These are phyloP conservation scores for Tripterygium wilfordii DNA, from an alignment of 177 flowering plant species.

Conservation along the genomic window DNA sequence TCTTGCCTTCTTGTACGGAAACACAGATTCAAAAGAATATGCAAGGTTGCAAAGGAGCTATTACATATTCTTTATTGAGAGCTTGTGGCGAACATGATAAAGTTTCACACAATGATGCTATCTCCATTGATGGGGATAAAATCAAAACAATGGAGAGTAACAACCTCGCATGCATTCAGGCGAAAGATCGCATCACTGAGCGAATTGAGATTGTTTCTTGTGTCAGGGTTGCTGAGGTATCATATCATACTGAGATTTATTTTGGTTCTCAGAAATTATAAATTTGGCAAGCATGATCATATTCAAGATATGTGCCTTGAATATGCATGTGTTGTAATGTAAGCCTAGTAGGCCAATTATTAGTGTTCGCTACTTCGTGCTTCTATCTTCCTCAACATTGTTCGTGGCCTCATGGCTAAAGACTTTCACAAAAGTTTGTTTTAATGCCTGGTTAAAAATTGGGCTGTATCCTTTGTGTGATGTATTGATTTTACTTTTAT, in stretches of 20 bases:
- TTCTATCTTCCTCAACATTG: too few relatives aligned
- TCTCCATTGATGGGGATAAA: constrained; percentile 56
- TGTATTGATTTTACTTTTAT: too few relatives aligned
- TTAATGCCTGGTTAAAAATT: too few relatives aligned
- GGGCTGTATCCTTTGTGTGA: too few relatives aligned
- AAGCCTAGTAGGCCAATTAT: too few relatives aligned
- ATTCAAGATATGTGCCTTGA: too few relatives aligned
- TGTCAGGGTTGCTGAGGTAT: constrained; percentile 83
- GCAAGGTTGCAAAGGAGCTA: constrained; percentile 40
- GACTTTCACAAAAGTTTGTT: too few relatives aligned
- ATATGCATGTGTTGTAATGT: too few relatives aligned
- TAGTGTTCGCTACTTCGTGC: too few relatives aligned
- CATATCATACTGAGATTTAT: not conserved
- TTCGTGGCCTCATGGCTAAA: too few relatives aligned
- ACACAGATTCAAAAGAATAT: constrained; percentile 32
- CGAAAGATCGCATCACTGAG: constrained; percentile 66
- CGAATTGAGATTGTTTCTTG: constrained; percentile 77
- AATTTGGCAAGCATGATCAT: too few relatives aligned
- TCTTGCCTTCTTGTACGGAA: constrained; percentile 60
- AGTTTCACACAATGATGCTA: constrained; percentile 28
- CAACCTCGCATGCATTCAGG: constrained; percentile 81
- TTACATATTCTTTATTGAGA: constrained; percentile 61
- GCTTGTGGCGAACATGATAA: constrained; percentile 32
- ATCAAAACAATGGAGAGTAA: constrained; percentile 56
- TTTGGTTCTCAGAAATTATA: not conserved